A percentile compares a stretch with the other conserved stretches of the same genome.
These are phyloP conservation scores for Amphirosellinia nigrospora DNA, from an alignment of 495 filamentous ascomycete genomes.

Conservation along the genomic window DNA sequence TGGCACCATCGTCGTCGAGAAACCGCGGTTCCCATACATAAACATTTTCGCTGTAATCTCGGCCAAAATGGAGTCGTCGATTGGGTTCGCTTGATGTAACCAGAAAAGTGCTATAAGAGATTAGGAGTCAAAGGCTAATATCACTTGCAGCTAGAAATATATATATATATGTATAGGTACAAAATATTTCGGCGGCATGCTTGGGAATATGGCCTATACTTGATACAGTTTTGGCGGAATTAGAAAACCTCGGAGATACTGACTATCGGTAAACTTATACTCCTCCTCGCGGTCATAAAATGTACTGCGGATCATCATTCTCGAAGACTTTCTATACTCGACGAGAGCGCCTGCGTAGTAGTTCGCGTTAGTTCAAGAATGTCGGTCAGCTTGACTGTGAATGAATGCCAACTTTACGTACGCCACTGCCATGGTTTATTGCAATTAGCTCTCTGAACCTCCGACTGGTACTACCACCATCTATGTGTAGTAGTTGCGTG, in stretches of 20 bases:
- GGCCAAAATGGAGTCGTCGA: neutral
- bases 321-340: neutral
- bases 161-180: too few species aligned
- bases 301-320: neutral
- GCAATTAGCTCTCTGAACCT: neutral
- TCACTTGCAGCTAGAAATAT: neutral
- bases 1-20: neutral
- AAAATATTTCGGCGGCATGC: neutral
- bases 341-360: neutral
- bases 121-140: neutral
- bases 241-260: neutral
- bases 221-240: neutral
- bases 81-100: neutral
- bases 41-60: neutral
- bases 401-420: neutral
- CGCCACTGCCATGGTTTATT: conserved; percentile 1
- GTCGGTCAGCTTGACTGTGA: neutral
- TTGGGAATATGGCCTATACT: neutral
- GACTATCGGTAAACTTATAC: neutral
- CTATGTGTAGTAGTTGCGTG: neutral
- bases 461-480: neutral
- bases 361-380: neutral
- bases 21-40: neutral
- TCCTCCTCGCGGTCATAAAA: neutral
- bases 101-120: neutral